Conservation (phyloP, 129 eudicot species). For the Ambrosia trifida region DNA sequence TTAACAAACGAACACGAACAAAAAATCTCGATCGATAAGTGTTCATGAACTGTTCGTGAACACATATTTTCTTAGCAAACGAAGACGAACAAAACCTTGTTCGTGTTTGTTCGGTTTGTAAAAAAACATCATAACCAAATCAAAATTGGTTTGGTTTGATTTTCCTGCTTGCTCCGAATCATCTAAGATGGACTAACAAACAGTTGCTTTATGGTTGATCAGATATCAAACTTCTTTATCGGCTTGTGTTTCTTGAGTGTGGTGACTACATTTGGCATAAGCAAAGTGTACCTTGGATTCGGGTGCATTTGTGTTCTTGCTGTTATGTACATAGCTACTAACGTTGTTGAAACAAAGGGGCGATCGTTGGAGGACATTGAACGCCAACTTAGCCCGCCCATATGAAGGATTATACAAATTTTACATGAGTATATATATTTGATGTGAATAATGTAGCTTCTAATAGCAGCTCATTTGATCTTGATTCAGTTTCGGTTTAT, state of each 20-base stretch:
- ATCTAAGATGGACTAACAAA: background rate
- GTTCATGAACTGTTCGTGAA: no score
- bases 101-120: no score
- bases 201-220: slow-evolving; percentile 25
- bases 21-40: no score
- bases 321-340: slow-evolving; percentile 69
- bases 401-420: slow-evolving; percentile 30
- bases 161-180: no score
- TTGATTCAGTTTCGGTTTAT: background rate
- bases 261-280: slow-evolving; percentile 73
- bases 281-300: slow-evolving; percentile 91
- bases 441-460: slow-evolving; percentile 24
- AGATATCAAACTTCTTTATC: slow-evolving; percentile 87
- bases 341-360: slow-evolving; percentile 97
- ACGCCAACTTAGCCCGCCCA: slow-evolving; percentile 67
- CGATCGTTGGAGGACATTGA: slow-evolving; percentile 94
- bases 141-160: no score
- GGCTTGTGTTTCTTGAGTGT: slow-evolving; percentile 94
- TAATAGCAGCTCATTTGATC: slow-evolving; percentile 16
- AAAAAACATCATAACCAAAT: no score
- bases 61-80: no score
- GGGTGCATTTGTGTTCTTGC: slow-evolving; percentile 68
- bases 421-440: background rate
- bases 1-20: no score
- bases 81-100: no score